Evolutionary conservation across 768 basidiomycete species (phyloP).

Genomic region (Lactifluus pinguis): DNA sequence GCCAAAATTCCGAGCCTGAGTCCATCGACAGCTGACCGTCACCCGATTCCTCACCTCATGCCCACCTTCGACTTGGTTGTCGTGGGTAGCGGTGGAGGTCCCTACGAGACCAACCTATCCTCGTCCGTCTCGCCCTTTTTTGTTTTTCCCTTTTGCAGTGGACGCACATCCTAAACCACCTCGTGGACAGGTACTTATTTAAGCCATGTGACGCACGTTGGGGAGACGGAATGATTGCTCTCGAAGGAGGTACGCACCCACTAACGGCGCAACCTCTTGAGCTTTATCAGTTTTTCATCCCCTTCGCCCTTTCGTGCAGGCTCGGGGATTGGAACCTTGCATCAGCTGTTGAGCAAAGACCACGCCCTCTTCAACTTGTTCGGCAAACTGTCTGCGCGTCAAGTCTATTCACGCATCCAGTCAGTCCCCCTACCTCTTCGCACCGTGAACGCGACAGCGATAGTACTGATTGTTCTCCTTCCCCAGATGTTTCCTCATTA

Average conservation of each 20-base stretch:
- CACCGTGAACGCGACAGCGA: neutral
- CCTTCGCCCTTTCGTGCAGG: constrained; percentile 37
- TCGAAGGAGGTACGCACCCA: constrained; percentile 72
- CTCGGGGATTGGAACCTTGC: constrained; percentile 76
- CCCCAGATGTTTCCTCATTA: constrained; percentile 70
- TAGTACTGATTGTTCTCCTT: neutral
- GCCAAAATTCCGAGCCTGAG: neutral
- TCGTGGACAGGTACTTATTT: constrained; percentile 64
- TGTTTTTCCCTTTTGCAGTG: neutral
- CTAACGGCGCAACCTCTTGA: neutral
- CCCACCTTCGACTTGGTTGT: constrained; percentile 63
- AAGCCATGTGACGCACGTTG: constrained; percentile 60
- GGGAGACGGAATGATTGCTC: constrained; percentile 71
- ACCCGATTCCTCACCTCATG: constrained; percentile 28
- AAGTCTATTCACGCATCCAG: constrained; percentile 47
- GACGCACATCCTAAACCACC: neutral
- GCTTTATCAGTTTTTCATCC: too few relatives aligned
- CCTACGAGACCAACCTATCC: constrained; percentile 81
- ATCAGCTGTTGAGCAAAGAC: constrained; percentile 45
- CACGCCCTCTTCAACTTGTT: constrained; percentile 56
- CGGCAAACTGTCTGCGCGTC: constrained; percentile 31
- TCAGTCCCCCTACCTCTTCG: constrained; percentile 22
- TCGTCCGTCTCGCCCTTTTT: constrained; percentile 43
- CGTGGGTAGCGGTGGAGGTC: constrained; percentile 74
- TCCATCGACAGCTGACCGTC: neutral